These are phyloP conservation scores for Anaeromyces robustus DNA, from an alignment of 192 early-diverging fungal species.

Conservation along the genomic window DNA sequence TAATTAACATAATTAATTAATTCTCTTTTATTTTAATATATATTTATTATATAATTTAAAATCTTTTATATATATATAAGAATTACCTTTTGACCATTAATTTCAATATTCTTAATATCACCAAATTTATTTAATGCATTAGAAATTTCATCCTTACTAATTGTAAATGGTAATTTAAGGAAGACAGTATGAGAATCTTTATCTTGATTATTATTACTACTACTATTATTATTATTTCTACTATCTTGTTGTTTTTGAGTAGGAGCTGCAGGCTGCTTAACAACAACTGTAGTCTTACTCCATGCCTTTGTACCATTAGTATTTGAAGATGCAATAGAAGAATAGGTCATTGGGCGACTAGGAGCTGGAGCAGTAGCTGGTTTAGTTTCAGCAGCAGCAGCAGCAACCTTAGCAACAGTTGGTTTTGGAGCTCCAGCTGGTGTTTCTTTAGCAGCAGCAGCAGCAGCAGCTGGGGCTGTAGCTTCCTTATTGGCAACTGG, in stretches of 20 bases:
- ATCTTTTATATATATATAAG: too few species aligned
- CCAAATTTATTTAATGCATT: not conserved
- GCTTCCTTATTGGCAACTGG: slow-evolving; percentile 12
- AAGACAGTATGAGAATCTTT: not conserved
- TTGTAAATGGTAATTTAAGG: not conserved
- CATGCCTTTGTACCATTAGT: not conserved
- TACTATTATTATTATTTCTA: not conserved
- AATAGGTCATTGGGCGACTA: not conserved
- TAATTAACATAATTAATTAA: too few species aligned
- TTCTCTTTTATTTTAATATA: too few species aligned
- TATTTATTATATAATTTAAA: too few species aligned
- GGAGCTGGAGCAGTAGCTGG: not conserved
- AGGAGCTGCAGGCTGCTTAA: not conserved
- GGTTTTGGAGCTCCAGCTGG: slow-evolving; percentile 6
- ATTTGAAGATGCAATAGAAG: not conserved
- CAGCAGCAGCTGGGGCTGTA: not conserved
- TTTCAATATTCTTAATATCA: not conserved
- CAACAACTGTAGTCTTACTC: not conserved
- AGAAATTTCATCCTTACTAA: not conserved
- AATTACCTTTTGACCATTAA: not conserved
- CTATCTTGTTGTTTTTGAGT: not conserved
- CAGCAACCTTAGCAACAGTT: not conserved
- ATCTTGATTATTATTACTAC: not conserved
- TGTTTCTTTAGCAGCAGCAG: not conserved
- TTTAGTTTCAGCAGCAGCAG: slow-evolving; percentile 10